Evolutionary conservation across 1,284 basidiomycete genomes (phyloP).

Genomic region (Ganoderma leucocontextum): DNA sequence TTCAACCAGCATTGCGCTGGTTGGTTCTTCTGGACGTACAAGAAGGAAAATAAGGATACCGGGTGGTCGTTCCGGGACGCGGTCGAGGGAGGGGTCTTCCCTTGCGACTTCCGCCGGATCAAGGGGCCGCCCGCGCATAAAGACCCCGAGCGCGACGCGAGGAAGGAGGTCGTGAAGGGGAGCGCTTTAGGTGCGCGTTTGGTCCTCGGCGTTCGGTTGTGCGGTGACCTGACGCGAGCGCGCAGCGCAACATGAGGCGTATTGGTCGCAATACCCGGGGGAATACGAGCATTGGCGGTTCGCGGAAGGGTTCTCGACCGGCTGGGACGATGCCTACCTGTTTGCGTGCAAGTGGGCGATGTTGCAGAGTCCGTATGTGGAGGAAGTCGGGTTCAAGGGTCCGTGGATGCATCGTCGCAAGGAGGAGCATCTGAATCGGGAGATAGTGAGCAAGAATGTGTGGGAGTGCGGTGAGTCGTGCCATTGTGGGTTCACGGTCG

Average conservation of each 20-base stretch:
- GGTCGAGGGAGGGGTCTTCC: slow-evolving; percentile 63
- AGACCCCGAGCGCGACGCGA: slow-evolving; percentile 37
- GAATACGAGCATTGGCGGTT: slow-evolving; percentile 75
- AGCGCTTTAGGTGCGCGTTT: slow-evolving; percentile 51
- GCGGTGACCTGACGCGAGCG: slow-evolving; percentile 4
- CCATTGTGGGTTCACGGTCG: not conserved
- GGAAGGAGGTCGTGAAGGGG: slow-evolving; percentile 47
- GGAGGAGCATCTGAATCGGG: slow-evolving; percentile 52
- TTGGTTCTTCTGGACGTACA: slow-evolving; percentile 92
- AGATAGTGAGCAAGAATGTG: slow-evolving; percentile 51
- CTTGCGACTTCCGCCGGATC: slow-evolving; percentile 49
- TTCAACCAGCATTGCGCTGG: slow-evolving; percentile 77
- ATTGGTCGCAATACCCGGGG: slow-evolving; percentile 64
- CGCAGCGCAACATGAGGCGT: slow-evolving; percentile 57
- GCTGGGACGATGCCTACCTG: slow-evolving; percentile 76
- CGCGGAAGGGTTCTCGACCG: slow-evolving; percentile 67
- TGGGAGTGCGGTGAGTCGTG: slow-evolving; percentile 69
- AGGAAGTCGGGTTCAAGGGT: slow-evolving; percentile 69
- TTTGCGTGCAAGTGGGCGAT: slow-evolving; percentile 52
- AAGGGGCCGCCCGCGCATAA: slow-evolving; percentile 12
- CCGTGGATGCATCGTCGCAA: slow-evolving; percentile 63
- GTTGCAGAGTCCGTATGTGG: slow-evolving; percentile 39
- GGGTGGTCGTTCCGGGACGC: slow-evolving; percentile 85
- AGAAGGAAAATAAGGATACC: slow-evolving; percentile 77
- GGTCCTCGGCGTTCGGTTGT: not conserved